phyloP scores from a whole-genome alignment of 73 alveolate genomes.

The Diophrys sp. region DNA sequence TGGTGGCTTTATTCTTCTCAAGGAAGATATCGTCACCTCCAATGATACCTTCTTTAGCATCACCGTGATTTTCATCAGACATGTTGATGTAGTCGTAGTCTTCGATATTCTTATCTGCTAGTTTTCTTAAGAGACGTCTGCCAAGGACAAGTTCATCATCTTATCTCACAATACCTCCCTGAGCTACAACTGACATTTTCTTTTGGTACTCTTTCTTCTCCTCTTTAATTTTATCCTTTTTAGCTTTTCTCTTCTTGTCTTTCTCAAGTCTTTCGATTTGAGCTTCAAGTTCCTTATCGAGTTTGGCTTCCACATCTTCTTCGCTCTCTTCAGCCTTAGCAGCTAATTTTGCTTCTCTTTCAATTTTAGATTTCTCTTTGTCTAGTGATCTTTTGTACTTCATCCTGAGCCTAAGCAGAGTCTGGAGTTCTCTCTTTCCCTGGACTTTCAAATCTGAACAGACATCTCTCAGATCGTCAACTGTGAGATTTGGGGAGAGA shows the following conservation, averaged over 20 bases:
- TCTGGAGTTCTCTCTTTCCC: slow-evolving; percentile 88
- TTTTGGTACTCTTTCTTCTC: slow-evolving; percentile 63
- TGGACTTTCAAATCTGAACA: slow-evolving; percentile 88
- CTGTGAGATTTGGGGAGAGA: slow-evolving; percentile 57
- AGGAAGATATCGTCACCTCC: background rate
- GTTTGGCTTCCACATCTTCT: slow-evolving; percentile 66
- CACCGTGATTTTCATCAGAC: slow-evolving; percentile 45
- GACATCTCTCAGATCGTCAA: slow-evolving; percentile 60
- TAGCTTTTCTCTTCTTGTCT: slow-evolving; percentile 67
- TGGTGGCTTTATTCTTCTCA: slow-evolving; percentile 14
- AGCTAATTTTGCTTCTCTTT: slow-evolving; percentile 37
- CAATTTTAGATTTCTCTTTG: slow-evolving; percentile 55
- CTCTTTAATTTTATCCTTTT: slow-evolving; percentile 68
- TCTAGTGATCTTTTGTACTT: slow-evolving; percentile 68
- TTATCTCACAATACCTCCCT: slow-evolving; percentile 61
- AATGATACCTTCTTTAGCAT: slow-evolving; percentile 11
- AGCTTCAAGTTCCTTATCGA: slow-evolving; percentile 68
- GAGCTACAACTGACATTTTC: slow-evolving; percentile 68
- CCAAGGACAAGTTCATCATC: slow-evolving; percentile 68
- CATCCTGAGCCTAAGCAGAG: slow-evolving; percentile 84
- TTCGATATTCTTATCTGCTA: slow-evolving; percentile 51
- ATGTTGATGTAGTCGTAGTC: slow-evolving; percentile 36
- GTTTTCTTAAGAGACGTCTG: slow-evolving; percentile 54
- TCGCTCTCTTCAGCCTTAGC: slow-evolving; percentile 49
- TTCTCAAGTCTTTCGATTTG: slow-evolving; percentile 67